Conservation (phyloP, 2,329 filamentous ascomycete genomes). For the Fusarium sarcochroum region DNA sequence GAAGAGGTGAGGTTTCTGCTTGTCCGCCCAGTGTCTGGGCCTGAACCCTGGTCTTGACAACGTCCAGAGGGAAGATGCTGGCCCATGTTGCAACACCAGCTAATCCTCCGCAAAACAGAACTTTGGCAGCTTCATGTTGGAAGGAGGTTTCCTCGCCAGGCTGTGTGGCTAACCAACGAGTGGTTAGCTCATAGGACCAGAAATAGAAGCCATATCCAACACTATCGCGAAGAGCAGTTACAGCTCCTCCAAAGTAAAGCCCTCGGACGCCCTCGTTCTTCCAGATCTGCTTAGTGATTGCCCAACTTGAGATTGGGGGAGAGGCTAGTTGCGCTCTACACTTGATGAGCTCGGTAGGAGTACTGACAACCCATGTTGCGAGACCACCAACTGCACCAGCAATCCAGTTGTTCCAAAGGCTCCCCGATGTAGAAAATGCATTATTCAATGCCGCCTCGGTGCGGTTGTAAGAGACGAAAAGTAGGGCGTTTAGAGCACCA, state of each 20-base stretch:
- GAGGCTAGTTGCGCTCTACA: conserved; percentile 81
- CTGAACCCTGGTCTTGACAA: conserved; percentile 94
- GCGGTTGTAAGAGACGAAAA: conserved; percentile 93
- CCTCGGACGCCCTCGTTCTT: conserved; percentile 73
- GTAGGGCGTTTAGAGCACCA: conserved; percentile 89
- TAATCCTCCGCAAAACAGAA: conserved; percentile 86
- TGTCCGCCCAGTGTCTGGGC: conserved; percentile 66
- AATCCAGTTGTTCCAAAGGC: conserved; percentile 78
- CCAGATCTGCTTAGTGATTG: conserved; percentile 73
- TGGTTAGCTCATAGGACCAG: conserved; percentile 88
- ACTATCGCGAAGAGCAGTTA: conserved; percentile 87
- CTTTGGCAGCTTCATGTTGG: conserved; percentile 68
- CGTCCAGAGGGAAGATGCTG: conserved; percentile 90
- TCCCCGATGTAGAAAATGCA: conserved; percentile 55
- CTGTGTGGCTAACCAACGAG: conserved; percentile 62
- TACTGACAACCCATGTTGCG: conserved; percentile 86
- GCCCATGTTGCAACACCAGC: conserved; percentile 92
- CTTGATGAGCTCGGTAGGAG: conserved; percentile 92
- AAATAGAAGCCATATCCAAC: conserved; percentile 99
- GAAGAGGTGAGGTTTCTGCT: conserved; percentile 31
- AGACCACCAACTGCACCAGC: conserved; percentile 87
- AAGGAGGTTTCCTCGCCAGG: conserved; percentile 42
- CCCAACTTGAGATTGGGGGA: conserved; percentile 69
- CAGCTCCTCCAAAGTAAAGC: conserved; percentile 83
- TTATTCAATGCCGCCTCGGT: conserved; percentile 74